phyloP scores from a whole-genome alignment of 345 rosid genomes.

The Hevea brasiliensis region DNA sequence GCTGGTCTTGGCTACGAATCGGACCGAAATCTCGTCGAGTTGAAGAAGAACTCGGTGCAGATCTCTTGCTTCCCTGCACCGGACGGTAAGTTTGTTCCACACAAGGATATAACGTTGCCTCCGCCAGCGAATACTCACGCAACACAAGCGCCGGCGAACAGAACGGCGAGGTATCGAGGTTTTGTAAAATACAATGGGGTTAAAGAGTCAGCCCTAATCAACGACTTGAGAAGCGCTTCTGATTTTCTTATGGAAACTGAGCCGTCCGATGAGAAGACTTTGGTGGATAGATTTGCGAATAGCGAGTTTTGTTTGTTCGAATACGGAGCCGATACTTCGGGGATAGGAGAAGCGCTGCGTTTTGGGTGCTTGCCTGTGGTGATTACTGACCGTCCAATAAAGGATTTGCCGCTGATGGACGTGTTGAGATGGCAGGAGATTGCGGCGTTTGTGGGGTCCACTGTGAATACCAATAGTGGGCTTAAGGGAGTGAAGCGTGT shows the following conservation, averaged over 20 bases:
- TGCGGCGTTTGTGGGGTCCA: slow-evolving; percentile 42
- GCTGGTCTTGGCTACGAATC: slow-evolving; percentile 39
- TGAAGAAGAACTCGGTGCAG: slow-evolving; percentile 66
- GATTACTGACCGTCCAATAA: slow-evolving; percentile 55
- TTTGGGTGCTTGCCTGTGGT: slow-evolving; percentile 59
- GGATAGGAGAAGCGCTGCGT: slow-evolving; percentile 50
- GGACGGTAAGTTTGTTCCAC: slow-evolving; percentile 45
- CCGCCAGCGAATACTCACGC: slow-evolving; percentile 25
- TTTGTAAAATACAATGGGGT: slow-evolving; percentile 36
- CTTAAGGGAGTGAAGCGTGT: slow-evolving; percentile 35
- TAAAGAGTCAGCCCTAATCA: slow-evolving; percentile 26
- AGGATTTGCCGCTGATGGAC: slow-evolving; percentile 58
- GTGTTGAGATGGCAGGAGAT: slow-evolving; percentile 55
- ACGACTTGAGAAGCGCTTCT: slow-evolving; percentile 27
- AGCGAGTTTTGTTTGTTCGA: slow-evolving; percentile 58
- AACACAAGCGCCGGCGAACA: slow-evolving; percentile 9
- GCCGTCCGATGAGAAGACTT: slow-evolving; percentile 41
- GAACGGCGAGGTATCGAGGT: slow-evolving; percentile 24
- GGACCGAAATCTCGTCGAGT: slow-evolving; percentile 52
- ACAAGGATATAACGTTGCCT: slow-evolving; percentile 57
- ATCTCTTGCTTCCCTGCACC: slow-evolving; percentile 54
- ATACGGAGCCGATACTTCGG: slow-evolving; percentile 37
- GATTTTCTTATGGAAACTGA: slow-evolving; percentile 49
- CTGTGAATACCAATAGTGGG: no score
- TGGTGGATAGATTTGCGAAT: slow-evolving; percentile 22